Evolutionary conservation across 495 filamentous ascomycete species (phyloP), one percentile per base, ranked within the genome.

Genomic region (Neurospora sp.): DNA sequence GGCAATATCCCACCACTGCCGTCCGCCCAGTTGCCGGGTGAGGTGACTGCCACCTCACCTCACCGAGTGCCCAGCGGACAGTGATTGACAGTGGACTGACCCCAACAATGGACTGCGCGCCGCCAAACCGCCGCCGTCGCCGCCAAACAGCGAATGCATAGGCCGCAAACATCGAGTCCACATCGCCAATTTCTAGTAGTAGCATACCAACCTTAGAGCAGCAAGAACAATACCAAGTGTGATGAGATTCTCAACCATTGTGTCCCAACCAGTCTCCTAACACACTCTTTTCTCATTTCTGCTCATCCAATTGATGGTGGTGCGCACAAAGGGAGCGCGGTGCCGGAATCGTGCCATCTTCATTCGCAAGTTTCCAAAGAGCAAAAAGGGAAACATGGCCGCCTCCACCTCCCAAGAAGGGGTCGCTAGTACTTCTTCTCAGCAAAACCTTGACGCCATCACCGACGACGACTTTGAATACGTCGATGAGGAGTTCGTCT

Each of bases 401-500:
- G 31, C 69, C 35, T 39, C 69, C 40, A 35, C 9, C 44, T 18
- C 42, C 59, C 42, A 59, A 72, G 14, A 71, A 69, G 44, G 11
- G 54, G 62, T 23, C 27, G 16, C 27, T n/a, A 31, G 31, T 31
- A 16, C 70, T 72, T 37, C 31, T 37, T 39, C 35, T 31, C 41
- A 39, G 71, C 40, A 66, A 59, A 59, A 48, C 5, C 54, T 66
- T 4, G 54, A 23, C n/a, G 69, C 40, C 69, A 44, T 72, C 37
- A 72, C 70, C 12, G 59, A 69, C 70, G 48, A 72, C 62, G 71
- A 75, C 7, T 66, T 66, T 69, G 77, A 77, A 23, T 20, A 31
- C 69, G 74, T 74, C 18, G 76, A 80, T 44, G 77, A 77, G 37
- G 79, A 81, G 44, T 71, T 75, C 6, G 27, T 70, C 72, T 70